Evolutionary conservation across 78 protist genomes (phyloP), one percentile per base, ranked within the genome.

Genomic region (Dictyostelium brefeldianum): DNA sequence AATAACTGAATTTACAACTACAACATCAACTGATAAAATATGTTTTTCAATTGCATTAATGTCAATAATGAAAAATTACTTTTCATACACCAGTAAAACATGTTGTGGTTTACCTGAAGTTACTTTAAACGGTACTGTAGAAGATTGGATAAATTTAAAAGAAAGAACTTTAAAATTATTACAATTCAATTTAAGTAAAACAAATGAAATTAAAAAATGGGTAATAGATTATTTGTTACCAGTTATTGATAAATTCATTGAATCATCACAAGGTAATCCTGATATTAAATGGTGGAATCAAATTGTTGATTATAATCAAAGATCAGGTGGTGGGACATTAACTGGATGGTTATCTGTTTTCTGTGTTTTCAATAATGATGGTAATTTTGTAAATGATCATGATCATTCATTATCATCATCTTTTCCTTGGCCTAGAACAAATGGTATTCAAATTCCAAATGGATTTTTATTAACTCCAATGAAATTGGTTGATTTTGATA

Each of bases 21-120:
- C 92, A 10, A 87, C 92, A 14, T 9, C 29, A 3, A 5, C 41
- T 12, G 83, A 91, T 47, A 91, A 57, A 20, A 56, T 91, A 0
- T 70, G 47, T 27, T 29, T 83, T 22, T 82, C 92, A 8, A 51
- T 91, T 3, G 92, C 83, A 18, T 79, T 73, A 14, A 91, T 84
- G 91, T 14, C 95, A 36, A 79, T 65, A 9, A n/a, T 74, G 46
- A 73, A 91, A 20, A 80, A 78, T 2, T 91, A 84, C 77, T 91
- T 91, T 43, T 12, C 70, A 15, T 91, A 89, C 29, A 47, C 10
- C 6, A 73, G 27, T 31, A 20, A 8, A 0, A 12, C 71, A 12
- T 12, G 2, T 10, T 89, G 91, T 82, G 95, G 95, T 0, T 11
- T 91, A 22, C 92, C 92, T 2, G 18, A 84, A 27, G 87, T 87